These are phyloP conservation scores for Euphrasia confusa DNA, from an alignment of 257 asterid species.

Conservation along the genomic window DNA sequence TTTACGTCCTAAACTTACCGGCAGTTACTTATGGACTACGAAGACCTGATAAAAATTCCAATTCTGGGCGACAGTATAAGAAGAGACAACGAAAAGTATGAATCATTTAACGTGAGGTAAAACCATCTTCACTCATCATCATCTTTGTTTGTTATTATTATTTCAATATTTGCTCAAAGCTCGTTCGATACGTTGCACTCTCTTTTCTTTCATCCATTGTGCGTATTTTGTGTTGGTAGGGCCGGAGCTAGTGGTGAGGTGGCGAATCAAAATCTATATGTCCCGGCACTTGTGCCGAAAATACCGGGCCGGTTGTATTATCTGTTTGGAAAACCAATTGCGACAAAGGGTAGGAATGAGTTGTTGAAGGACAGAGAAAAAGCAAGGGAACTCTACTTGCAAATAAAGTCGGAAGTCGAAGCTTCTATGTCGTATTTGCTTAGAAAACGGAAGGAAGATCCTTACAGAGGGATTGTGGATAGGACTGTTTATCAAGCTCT, in stretches of 20 bases:
- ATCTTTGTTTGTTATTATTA: no score
- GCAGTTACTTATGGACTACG: constrained; percentile 79
- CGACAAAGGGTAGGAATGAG: constrained; percentile 61
- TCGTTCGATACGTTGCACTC: no score
- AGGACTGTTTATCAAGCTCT: constrained; percentile 53
- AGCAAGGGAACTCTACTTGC: constrained; percentile 60
- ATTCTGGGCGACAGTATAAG: constrained; percentile 43
- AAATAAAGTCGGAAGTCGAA: constrained; percentile 64
- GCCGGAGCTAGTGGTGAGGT: constrained; percentile 64
- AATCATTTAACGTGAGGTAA: constrained; percentile 53
- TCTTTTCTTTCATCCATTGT: neutral
- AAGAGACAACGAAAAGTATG: constrained; percentile 31
- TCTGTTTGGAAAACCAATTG: constrained; percentile 80
- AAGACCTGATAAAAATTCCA: constrained; percentile 75
- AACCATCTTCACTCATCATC: neutral
- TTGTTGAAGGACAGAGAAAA: constrained; percentile 57
- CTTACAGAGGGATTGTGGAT: constrained; percentile 63
- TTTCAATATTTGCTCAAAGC: no score
- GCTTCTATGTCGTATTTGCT: constrained; percentile 54
- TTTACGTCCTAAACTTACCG: neutral
- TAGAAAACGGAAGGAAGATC: constrained; percentile 73
- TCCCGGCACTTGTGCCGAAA: constrained; percentile 78
- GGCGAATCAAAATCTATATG: constrained; percentile 46
- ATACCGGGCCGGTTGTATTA: constrained; percentile 85
- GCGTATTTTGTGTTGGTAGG: constrained; percentile 29